Base-by-base conservation (phyloP, 345 rosid genomes). In the Ceriops zippeliana region DNA sequence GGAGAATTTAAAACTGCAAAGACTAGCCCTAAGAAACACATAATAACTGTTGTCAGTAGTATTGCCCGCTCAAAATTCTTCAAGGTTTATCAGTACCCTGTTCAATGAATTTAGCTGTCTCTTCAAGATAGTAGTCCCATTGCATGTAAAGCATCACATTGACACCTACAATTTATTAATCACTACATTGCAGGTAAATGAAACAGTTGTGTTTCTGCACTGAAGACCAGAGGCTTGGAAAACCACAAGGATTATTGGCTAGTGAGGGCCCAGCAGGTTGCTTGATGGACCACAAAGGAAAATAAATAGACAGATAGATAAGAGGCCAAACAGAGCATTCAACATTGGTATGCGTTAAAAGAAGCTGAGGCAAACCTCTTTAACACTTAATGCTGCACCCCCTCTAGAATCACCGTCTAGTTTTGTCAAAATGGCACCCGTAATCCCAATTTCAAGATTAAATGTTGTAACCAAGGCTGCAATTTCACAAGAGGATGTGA, bases 371-470 rank as follows among this genome's bases (percentile, higher is more conserved):
- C 85, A 65, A 70, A 91, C 99, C 99, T 95, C 99, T 80, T 91
- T 91, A 59, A 95, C 96, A 82, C 97, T 91, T 75, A 95, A 79
- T 74, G 99, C 99, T 61, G 99, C 97, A 58, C 99, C 97, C 72
- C 97, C 99, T 88, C 99, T 87, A 70, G 99, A 95, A 80, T 95
- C 99, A 22, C 99, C 97, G 67, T 95, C 99, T 73, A 95, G 82
- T 89, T 95, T 95, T 46, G 99, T 91, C 85, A 95, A 84, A 78
- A 95, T 95, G 77, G 97, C 99, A 76, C 99, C 97, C 26, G 99
- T 91, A 74, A 95, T 95, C 70, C 99, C 99, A 64, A 95, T 95
- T 88, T 91, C 99, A 52, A 91, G 81, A 73, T 95, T 95, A 86
- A 95, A 95, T 28, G 96, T 86, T 28, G 97, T 89, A 77, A 95